Conservation (phyloP, 192 early-diverging fungal genomes). For the Backusella luteola region DNA sequence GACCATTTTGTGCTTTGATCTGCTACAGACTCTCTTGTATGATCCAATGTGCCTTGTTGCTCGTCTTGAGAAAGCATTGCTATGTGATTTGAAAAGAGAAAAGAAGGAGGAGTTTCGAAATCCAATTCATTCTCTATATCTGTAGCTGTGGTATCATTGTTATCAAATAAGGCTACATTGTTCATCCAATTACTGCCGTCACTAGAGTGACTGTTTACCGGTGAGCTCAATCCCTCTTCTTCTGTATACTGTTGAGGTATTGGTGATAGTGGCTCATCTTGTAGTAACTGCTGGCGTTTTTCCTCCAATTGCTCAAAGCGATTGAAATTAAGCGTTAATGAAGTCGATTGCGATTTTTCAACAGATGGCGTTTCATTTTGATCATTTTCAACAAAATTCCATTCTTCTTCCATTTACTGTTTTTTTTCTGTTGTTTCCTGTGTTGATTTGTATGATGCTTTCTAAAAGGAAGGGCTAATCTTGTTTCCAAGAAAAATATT, state of each 20-base stretch:
- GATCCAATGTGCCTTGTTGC: neutral
- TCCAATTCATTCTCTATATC: slow-evolving; percentile 1
- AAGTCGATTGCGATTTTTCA: neutral
- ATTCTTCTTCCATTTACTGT: slow-evolving; percentile 12
- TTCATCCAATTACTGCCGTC: slow-evolving; percentile 4
- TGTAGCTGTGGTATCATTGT: neutral
- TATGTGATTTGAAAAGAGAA: neutral
- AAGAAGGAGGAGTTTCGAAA: neutral
- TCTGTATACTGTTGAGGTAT: neutral
- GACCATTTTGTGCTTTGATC: neutral
- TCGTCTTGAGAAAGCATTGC: neutral
- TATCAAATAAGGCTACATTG: slow-evolving; percentile 2
- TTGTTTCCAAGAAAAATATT: neutral
- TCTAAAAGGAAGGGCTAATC: no score
- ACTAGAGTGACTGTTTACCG: slow-evolving; percentile 4
- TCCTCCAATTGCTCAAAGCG: slow-evolving; percentile 8
- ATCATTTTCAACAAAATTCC: slow-evolving; percentile 1
- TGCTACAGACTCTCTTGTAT: neutral
- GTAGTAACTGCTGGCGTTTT: neutral
- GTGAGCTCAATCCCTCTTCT: neutral
- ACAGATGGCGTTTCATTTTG: neutral
- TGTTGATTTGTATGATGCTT: neutral
- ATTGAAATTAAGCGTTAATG: neutral
- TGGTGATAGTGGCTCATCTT: neutral
- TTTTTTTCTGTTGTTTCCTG: neutral